Base-by-base conservation (phyloP, 2,329 filamentous ascomycete species). In the Calonectria multiphialidica region DNA sequence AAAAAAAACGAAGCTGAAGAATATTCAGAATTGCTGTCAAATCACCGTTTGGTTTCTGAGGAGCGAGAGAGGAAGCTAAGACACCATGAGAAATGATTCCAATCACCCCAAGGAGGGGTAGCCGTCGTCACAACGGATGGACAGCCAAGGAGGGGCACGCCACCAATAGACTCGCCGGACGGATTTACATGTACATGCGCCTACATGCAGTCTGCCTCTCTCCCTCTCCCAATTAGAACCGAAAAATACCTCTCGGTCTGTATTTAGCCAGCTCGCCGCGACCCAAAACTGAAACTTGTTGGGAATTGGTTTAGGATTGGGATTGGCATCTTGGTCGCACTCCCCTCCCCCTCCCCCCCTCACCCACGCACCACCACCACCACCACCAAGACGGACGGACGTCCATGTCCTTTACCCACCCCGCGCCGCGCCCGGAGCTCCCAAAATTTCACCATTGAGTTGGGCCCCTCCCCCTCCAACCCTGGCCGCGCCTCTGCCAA, bases 251-350 rank as follows among this genome's bases (percentile, higher is more conserved):
- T 57, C 53, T 23, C 53, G 37, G 33, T 8, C 30, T 57, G 30
- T 57, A 57, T 57, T 35, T 21, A 35, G 33, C n/a, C 30, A 37
- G n/a, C 53, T 37, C 53, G 21, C 53, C 37, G 33, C 18, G 53
- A 57, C 53, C 53, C 53, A 57, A 57, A 57, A 57, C 53, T 57
- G 53, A 57, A 57, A 57, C 53, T 57, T 57, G 53, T 57, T 57
- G 53, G n/a, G n/a, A n/a, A n/a, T n/a, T n/a, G n/a, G n/a, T n/a
- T n/a, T n/a, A n/a, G n/a, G n/a, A n/a, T n/a, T n/a, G n/a, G 53
- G 53, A 37, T 57, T n/a, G 40, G 40, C 28, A 42, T 7, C 15
- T 7, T 42, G 42, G 42, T 30, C 8, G 28, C 28, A 30, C 47
- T 28, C 47, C 47, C 37, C 37, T 12, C 37, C 37, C 47, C 47